A percentile compares a stretch with the other conserved stretches of the same genome.
phyloP scores from a whole-genome alignment of 352 stramenopile species.

The Aphanomyces euteiches region DNA sequence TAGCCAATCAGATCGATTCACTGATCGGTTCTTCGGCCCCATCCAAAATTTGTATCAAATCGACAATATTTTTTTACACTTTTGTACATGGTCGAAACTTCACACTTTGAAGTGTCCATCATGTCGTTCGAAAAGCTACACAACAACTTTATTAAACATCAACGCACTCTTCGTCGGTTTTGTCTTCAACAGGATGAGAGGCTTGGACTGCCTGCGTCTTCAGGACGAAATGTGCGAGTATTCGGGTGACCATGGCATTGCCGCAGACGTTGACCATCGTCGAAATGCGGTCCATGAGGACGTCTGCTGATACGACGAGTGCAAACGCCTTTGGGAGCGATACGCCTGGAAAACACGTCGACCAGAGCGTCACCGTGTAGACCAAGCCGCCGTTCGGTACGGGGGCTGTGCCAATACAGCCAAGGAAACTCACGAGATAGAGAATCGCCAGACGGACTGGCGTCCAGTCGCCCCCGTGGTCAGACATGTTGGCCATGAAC shows the following conservation, averaged over 20 bases:
- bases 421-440: slow-evolving; percentile 56
- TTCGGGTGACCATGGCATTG: slow-evolving; percentile 71
- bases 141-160: slow-evolving; percentile 4
- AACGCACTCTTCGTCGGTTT: no score
- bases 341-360: slow-evolving; percentile 52
- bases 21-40: no score
- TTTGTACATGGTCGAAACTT: slow-evolving; percentile 23
- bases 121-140: no score
- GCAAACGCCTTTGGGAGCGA: slow-evolving; percentile 60
- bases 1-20: no score
- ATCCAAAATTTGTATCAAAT: no score
- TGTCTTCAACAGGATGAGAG: no score
- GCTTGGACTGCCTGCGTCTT: slow-evolving; percentile 29
- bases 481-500: slow-evolving; percentile 71
- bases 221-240: slow-evolving; percentile 67
- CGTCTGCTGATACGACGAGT: slow-evolving; percentile 64
- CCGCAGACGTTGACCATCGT: slow-evolving; percentile 81
- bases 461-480: slow-evolving; percentile 44
- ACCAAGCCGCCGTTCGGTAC: slow-evolving; percentile 69
- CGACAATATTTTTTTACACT: no score
- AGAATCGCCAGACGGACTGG: slow-evolving; percentile 48
- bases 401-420: slow-evolving; percentile 63
- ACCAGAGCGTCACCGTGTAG: slow-evolving; percentile 76
- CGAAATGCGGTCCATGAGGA: slow-evolving; percentile 67
- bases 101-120: no score